Evolutionary conservation across 345 rosid species (phyloP).

Genomic region (Lepidium aucheri): DNA sequence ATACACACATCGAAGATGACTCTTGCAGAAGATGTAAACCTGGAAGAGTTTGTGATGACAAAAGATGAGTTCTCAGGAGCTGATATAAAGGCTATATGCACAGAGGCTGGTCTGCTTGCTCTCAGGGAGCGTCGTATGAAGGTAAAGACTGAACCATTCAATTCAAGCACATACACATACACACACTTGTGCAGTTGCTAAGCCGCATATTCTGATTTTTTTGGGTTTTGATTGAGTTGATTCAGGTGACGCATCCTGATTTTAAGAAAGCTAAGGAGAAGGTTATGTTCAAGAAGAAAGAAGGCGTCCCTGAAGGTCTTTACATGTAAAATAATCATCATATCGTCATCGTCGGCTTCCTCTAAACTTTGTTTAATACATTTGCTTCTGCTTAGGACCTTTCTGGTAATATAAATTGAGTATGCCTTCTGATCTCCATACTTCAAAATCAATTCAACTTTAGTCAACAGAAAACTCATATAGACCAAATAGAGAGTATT

Average conservation of each 20-base stretch:
- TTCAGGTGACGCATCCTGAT: constrained; percentile 79
- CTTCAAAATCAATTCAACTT: neutral
- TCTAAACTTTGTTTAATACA: neutral
- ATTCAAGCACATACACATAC: neutral
- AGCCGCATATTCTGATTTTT: neutral
- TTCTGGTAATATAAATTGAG: neutral
- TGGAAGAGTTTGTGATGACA: constrained; percentile 98
- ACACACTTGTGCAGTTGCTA: neutral
- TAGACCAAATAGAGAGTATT: too few species aligned
- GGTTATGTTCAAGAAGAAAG: constrained; percentile 99
- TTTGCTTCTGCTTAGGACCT: constrained; percentile 20
- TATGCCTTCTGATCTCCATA: neutral
- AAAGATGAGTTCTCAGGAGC: constrained; percentile 99
- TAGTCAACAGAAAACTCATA: neutral
- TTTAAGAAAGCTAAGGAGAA: constrained; percentile 95
- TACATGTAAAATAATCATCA: constrained; percentile 49
- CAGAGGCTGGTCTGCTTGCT: constrained; percentile 96
- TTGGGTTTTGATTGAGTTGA: neutral
- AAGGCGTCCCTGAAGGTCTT: constrained; percentile 98
- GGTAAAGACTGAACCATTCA: constrained; percentile 31
- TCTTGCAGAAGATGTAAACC: constrained; percentile 88
- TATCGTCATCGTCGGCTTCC: neutral
- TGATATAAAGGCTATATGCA: constrained; percentile 94
- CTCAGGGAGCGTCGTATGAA: constrained; percentile 95
- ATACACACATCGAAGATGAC: constrained; percentile 98